These are phyloP conservation scores for Aureobasidium sp. DNA, from an alignment of 2,329 filamentous ascomycete species.

Conservation along the genomic window DNA sequence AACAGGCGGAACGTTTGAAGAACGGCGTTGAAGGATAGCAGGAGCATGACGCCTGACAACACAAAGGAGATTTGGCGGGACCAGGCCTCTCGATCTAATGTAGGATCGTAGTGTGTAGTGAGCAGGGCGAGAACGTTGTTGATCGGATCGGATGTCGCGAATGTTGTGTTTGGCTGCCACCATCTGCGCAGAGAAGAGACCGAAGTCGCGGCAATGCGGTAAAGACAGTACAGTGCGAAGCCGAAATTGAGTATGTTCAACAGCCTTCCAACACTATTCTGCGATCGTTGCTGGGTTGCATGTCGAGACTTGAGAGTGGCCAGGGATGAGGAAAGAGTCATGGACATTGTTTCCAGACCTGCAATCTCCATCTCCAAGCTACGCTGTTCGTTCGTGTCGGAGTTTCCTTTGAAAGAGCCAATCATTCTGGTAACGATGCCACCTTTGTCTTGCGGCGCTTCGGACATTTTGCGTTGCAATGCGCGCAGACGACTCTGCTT, in stretches of 20 bases:
- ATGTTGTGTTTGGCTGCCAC: conserved; percentile 39
- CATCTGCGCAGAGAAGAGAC: conserved; percentile 59
- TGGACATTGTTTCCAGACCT: conserved; percentile 73
- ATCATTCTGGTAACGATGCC: conserved; percentile 70
- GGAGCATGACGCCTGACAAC: conserved; percentile 73
- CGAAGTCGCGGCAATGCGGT: conserved; percentile 68
- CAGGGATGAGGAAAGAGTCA: conserved; percentile 60
- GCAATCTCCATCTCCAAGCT: conserved; percentile 66
- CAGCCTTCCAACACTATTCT: conserved; percentile 59
- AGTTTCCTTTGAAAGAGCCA: conserved; percentile 59
- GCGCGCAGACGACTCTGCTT: conserved; percentile 67
- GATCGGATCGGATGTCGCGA: conserved; percentile 71
- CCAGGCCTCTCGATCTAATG: conserved; percentile 76
- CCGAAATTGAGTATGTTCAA: conserved; percentile 57
- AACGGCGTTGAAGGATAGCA: conserved; percentile 73
- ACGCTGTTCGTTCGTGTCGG: conserved; percentile 47
- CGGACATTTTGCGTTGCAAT: conserved; percentile 57
- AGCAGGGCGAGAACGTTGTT: conserved; percentile 75
- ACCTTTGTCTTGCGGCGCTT: conserved; percentile 30
- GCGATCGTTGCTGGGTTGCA: conserved; percentile 58
- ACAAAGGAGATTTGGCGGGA: conserved; percentile 78
- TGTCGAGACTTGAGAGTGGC: conserved; percentile 56
- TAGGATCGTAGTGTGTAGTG: conserved; percentile 76
- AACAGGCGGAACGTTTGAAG: conserved; percentile 82
- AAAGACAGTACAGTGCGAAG: conserved; percentile 78